Base-by-base conservation (phyloP, 2,329 filamentous ascomycete species). In the Alternaria brassicicola region DNA sequence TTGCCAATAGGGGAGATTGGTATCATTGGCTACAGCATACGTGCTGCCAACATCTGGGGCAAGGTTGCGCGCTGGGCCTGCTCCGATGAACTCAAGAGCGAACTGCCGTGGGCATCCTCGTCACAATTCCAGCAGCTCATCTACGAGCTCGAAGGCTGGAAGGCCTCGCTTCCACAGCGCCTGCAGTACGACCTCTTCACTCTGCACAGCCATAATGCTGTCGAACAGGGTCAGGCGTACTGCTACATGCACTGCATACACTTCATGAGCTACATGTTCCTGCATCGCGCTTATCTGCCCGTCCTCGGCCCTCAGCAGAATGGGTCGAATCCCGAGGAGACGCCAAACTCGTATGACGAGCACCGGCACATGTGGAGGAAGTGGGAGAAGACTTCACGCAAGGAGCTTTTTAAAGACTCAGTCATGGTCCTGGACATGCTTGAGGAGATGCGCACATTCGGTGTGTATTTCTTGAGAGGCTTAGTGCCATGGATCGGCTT, bases 201-300 rank as follows among this genome's bases (percentile, higher is more conserved):
- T 1, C 67, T 79, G 5, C 76, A 78, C 61, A 76, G 74, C 21
- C 76, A 79, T 65, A 79, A 78, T 46, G 77, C 77, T 6, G 71
- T 78, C n/a, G 76, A 78, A 23, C 76, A 78, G 51, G 77, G 77
- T 13, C 77, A 79, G 51, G 77, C 76, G 4, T 79, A 74, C 61
- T 76, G 72, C 63, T 79, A 79, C 61, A 79, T 78, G 77, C 76
- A 78, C 58, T 72, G 74, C 59, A 78, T 79, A 46, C 71, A 78
- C 57, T 78, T 78, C 56, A 79, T 79, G 77, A 74, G 71, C 52
- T 70, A 73, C 61, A 78, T 79, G 76, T 79, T 79, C 56, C 69
- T 79, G 15, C 74, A 78, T 48, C 76, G 77, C 17, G 75, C 76
- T 25, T 78, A 78, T 59, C 62, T 79, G 9, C 76, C 76, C 0